These are phyloP conservation scores for Dactylis glomerata DNA, from an alignment of 176 grass and related monocot genomes.

Conservation along the genomic window DNA sequence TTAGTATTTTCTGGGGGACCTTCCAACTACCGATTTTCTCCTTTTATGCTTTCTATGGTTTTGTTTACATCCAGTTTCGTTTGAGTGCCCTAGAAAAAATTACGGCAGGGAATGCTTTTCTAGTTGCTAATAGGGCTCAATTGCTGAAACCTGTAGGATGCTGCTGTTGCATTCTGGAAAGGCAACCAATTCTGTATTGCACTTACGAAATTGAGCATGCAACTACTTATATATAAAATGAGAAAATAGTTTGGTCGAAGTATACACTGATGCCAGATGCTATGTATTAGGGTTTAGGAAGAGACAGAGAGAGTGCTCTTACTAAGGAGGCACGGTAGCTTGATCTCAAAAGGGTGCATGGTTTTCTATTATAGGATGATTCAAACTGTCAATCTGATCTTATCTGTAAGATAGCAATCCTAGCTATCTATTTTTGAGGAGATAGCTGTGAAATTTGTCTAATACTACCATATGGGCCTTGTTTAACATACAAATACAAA, in stretches of 20 bases:
- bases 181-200: not conserved
- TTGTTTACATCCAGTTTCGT: not conserved
- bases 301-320: not conserved
- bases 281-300: not conserved
- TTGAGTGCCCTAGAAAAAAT: constrained; percentile 1
- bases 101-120: not conserved
- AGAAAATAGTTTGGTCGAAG: not conserved
- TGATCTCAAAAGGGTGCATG: not conserved
- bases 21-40: not conserved
- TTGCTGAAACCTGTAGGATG: not conserved
- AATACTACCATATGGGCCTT: not conserved
- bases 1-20: not conserved
- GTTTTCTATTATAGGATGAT: not conserved
- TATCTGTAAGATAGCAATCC: not conserved
- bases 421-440: not conserved
- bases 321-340: not conserved
- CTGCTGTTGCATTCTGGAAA: not conserved
- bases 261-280: not conserved
- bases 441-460: not conserved
- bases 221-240: not conserved
- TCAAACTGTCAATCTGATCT: not conserved
- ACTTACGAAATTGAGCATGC: not conserved
- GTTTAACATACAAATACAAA: not conserved
- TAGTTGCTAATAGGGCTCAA: not conserved
- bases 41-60: not conserved